phyloP scores from a whole-genome alignment of 2,329 filamentous ascomycete genomes.

The Coleophoma cylindrospora region DNA sequence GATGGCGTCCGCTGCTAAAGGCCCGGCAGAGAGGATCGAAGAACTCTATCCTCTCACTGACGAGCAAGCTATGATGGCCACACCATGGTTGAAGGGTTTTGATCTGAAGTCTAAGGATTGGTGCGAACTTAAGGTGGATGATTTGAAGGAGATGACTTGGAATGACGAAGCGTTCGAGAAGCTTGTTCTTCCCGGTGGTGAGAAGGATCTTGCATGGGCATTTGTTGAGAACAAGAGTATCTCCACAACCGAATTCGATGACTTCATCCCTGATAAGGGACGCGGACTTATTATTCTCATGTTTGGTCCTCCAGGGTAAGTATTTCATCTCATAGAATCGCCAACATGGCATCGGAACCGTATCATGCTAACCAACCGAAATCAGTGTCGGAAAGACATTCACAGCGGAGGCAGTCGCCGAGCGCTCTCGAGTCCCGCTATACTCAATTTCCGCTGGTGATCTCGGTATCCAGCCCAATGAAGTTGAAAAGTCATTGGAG shows the following conservation, averaged over 20 bases:
- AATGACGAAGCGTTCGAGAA: slow-evolving; percentile 38
- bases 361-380: no score
- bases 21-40: slow-evolving; percentile 4
- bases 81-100: slow-evolving; percentile 39
- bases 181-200: slow-evolving; percentile 38
- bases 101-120: slow-evolving; percentile 39
- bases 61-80: slow-evolving; percentile 33
- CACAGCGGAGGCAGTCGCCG: slow-evolving; percentile 43
- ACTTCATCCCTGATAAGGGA: slow-evolving; percentile 23
- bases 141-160: slow-evolving; percentile 16
- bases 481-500: neutral
- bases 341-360: no score
- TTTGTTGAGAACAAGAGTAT: slow-evolving; percentile 38
- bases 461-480: slow-evolving; percentile 11
- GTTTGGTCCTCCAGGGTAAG: slow-evolving; percentile 13
- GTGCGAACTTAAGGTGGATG: slow-evolving; percentile 19
- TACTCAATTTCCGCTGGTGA: slow-evolving; percentile 28
- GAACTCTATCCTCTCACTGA: slow-evolving; percentile 24
- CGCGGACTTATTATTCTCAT: slow-evolving; percentile 34
- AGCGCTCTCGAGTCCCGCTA: slow-evolving; percentile 34
- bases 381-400: slow-evolving; percentile 39
- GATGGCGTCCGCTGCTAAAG: neutral
- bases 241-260: slow-evolving; percentile 1
- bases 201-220: slow-evolving; percentile 39
- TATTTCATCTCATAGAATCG: no score